A percentile compares a stretch with the other conserved stretches of the same genome.
phyloP scores from a whole-genome alignment of 441 rosid species.

The Pelargonium cotyledonis region DNA sequence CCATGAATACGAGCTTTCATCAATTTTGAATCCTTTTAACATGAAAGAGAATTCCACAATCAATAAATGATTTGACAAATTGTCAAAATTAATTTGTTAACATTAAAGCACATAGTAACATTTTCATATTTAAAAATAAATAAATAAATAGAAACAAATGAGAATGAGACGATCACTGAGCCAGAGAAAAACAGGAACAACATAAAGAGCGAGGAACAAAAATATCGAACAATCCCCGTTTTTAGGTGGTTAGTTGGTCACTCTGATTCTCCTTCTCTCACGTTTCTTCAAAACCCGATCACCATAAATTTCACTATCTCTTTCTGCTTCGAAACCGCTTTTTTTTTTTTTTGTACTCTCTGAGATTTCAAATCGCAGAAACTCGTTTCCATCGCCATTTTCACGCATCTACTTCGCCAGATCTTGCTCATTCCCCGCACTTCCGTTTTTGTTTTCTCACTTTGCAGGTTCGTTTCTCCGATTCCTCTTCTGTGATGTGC shows the following conservation, averaged over 20 bases:
- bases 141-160: too few relatives aligned
- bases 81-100: too few relatives aligned
- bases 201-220: background rate
- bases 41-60: too few relatives aligned
- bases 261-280: background rate
- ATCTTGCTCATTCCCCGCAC: background rate
- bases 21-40: too few relatives aligned
- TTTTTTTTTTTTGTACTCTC: background rate
- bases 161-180: too few relatives aligned
- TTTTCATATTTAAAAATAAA: too few relatives aligned
- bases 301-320: too few relatives aligned
- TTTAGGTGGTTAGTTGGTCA: background rate
- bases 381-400: background rate
- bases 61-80: too few relatives aligned
- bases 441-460: background rate
- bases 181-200: background rate
- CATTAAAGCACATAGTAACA: too few relatives aligned
- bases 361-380: background rate
- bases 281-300: background rate
- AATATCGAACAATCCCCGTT: background rate
- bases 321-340: too few relatives aligned
- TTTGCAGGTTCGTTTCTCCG: background rate
- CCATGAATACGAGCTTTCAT: too few relatives aligned
- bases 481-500: background rate
- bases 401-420: background rate